phyloP scores from a whole-genome alignment of 2,329 filamentous ascomycete genomes.

The Verticillium tricorpus region DNA sequence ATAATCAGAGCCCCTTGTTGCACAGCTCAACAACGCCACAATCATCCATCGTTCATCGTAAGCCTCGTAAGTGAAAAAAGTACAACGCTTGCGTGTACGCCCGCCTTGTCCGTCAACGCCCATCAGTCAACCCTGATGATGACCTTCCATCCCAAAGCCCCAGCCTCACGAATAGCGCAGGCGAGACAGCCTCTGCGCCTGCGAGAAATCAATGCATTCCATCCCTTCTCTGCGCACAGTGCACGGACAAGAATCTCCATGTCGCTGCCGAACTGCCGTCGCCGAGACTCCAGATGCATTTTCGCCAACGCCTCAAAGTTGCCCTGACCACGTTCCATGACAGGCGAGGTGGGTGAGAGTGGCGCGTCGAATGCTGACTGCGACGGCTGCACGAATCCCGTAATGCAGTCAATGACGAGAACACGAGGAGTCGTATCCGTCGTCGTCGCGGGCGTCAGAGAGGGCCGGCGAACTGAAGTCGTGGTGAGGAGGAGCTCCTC shows the following conservation, averaged over 20 bases:
- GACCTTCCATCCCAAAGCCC: slow-evolving; percentile 64
- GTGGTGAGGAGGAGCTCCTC: slow-evolving; percentile 39
- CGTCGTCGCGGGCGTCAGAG: slow-evolving; percentile 18
- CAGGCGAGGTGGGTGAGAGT: slow-evolving; percentile 39
- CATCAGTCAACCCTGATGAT: slow-evolving; percentile 54
- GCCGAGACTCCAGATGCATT: slow-evolving; percentile 53
- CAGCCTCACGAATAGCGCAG: slow-evolving; percentile 72
- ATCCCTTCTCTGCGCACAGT: slow-evolving; percentile 68
- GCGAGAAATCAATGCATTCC: slow-evolving; percentile 68
- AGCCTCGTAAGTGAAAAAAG: not conserved
- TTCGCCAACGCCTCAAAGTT: slow-evolving; percentile 40
- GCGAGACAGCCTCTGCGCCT: slow-evolving; percentile 64
- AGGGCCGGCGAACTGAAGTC: slow-evolving; percentile 25
- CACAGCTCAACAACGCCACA: not conserved
- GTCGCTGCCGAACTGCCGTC: slow-evolving; percentile 57
- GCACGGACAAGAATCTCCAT: slow-evolving; percentile 68
- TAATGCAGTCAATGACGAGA: slow-evolving; percentile 61
- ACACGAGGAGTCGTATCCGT: slow-evolving; percentile 34
- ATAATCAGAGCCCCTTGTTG: not conserved
- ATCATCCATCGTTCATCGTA: not conserved
- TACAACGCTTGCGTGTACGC: not conserved
- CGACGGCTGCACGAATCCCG: slow-evolving; percentile 40
- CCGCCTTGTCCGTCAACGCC: not conserved
- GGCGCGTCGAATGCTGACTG: slow-evolving; percentile 35
- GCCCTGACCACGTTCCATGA: slow-evolving; percentile 29